A percentile compares a stretch with the other conserved stretches of the same genome.
Conservation (phyloP, 1,284 basidiomycete genomes). For the Ceratobasidium papillatum region DNA sequence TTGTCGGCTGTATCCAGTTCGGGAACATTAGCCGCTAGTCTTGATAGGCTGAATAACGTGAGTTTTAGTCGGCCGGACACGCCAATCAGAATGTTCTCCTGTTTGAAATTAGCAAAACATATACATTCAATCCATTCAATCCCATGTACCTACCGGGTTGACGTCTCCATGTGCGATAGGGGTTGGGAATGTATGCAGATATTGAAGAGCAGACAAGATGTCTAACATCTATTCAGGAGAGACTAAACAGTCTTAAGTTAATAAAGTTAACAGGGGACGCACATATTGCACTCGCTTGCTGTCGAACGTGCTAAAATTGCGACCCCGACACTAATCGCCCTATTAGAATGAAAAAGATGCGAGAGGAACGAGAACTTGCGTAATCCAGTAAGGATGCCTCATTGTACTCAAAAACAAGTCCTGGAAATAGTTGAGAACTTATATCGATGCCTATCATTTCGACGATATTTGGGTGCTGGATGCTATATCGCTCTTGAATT, state of each 20-base stretch:
- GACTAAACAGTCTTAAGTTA: background rate
- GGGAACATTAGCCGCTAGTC: background rate
- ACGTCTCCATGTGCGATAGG: constrained; percentile 23
- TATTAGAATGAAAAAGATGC: background rate
- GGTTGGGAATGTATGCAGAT: constrained; percentile 9
- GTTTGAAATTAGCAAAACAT: background rate
- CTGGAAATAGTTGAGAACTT: background rate
- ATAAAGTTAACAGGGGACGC: too few relatives aligned
- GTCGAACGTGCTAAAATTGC: background rate
- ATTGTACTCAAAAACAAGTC: constrained; percentile 12
- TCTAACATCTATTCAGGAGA: background rate
- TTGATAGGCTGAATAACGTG: constrained; percentile 2
- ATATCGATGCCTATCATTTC: constrained; percentile 18
- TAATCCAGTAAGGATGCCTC: background rate
- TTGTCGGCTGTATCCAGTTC: background rate
- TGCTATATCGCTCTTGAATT: constrained; percentile 11
- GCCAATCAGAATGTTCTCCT: constrained; percentile 16
- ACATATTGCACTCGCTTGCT: background rate
- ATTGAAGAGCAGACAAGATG: background rate
- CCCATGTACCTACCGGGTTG: background rate
- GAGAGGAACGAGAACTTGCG: background rate
- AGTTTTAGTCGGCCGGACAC: constrained; percentile 4
- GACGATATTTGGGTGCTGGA: constrained; percentile 15
- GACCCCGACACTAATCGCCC: background rate
- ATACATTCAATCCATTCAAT: background rate